These are phyloP conservation scores for Ceratobasidium sp. DNA, from an alignment of 1,284 basidiomycete species.

Conservation along the genomic window DNA sequence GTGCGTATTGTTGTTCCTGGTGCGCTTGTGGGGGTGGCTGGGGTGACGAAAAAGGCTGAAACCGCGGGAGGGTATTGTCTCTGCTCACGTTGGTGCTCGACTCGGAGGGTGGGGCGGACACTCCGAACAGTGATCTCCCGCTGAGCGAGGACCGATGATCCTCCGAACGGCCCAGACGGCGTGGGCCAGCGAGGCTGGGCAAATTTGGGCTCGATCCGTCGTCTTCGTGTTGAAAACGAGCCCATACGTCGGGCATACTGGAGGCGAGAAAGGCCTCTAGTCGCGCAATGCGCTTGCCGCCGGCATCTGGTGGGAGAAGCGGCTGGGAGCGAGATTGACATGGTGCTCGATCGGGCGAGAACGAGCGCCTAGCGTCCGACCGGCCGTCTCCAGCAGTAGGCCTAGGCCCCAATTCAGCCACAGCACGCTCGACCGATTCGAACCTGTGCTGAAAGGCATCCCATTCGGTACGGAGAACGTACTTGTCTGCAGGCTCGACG, in stretches of 20 bases:
- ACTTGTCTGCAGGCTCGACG: conserved; percentile 54
- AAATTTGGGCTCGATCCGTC: not conserved
- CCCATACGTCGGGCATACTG: conserved; percentile 4
- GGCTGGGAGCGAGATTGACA: not conserved
- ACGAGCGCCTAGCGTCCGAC: not conserved
- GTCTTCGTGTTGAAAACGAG: conserved; percentile 11
- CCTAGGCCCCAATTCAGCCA: not conserved
- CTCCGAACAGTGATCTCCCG: not conserved
- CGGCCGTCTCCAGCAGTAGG: not conserved
- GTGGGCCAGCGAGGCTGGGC: not conserved
- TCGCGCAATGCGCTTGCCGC: conserved; percentile 2
- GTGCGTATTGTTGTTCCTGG: conserved; percentile 20
- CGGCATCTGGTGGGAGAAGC: not conserved
- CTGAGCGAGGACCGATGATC: not conserved
- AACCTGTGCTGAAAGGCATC: conserved; percentile 12
- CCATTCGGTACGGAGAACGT: conserved; percentile 26
- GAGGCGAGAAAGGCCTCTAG: conserved; percentile 14
- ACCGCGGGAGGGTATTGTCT: not conserved
- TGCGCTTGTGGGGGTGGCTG: conserved; percentile 1
- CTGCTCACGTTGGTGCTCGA: not conserved
- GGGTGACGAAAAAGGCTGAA: conserved; percentile 5
- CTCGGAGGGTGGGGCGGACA: conserved; percentile 12
- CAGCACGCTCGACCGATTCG: not conserved
- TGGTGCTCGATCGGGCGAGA: not conserved
- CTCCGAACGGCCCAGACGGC: not conserved